These are phyloP conservation scores for Nitzschia sp. DNA, from an alignment of 108 stramenopile species.

Conservation along the genomic window DNA sequence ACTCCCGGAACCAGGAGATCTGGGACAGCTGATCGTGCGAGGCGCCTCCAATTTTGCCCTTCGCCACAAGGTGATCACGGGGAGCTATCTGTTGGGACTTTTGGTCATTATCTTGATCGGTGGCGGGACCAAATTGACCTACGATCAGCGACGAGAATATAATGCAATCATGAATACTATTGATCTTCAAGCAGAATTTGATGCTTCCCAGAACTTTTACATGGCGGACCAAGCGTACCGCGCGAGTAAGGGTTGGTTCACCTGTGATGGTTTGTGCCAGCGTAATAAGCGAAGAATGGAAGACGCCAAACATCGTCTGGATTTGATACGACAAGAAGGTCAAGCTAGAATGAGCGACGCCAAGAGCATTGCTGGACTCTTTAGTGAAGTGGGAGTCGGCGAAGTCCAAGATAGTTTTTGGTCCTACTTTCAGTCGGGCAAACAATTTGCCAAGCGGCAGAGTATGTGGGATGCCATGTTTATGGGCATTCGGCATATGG, in stretches of 20 bases:
- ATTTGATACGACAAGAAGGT: constrained; percentile 73
- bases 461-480: constrained; percentile 89
- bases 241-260: constrained; percentile 84
- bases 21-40: constrained; percentile 41
- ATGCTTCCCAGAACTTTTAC: constrained; percentile 59
- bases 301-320: constrained; percentile 52
- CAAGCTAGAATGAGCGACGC: constrained; percentile 85
- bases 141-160: constrained; percentile 67
- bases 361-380: constrained; percentile 79
- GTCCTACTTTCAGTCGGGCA: constrained; percentile 77
- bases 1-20: constrained; percentile 48
- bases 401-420: constrained; percentile 88
- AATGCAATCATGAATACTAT: constrained; percentile 79
- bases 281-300: constrained; percentile 77
- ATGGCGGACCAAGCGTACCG: constrained; percentile 62
- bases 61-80: constrained; percentile 68
- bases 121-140: constrained; percentile 62
- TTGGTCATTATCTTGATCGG: constrained; percentile 60
- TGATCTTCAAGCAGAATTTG: constrained; percentile 78
- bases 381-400: constrained; percentile 78
- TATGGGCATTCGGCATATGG: constrained; percentile 82
- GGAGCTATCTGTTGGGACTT: constrained; percentile 71
- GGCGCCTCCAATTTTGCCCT: constrained; percentile 50
- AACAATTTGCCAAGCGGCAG: constrained; percentile 87
- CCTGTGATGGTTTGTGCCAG: constrained; percentile 79